Base-by-base conservation (phyloP, 768 basidiomycete species). In the Boletus speciosus region DNA sequence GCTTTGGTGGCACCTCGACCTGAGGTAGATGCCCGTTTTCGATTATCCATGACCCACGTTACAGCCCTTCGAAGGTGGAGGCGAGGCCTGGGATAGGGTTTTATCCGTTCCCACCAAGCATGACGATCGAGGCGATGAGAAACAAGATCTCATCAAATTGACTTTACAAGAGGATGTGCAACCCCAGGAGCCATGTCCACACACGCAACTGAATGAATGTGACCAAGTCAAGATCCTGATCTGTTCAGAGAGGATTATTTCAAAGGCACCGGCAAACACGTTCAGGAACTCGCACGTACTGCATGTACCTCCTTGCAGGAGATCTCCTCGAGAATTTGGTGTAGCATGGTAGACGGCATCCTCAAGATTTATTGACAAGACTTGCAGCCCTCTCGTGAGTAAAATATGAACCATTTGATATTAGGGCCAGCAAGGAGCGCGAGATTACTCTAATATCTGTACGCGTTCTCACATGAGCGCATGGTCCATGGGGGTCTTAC, bases 401-500 rank as follows among this genome's bases (percentile, higher is more conserved):
- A 8, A 43, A 38, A 19, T 36, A 21, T 41, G 50, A 50, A 53
- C 37, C 39, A 32, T 47, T 51, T 61, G 56, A 42, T 52, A 63
- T 63, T 66, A 37, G 39, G 25, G 41, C 45, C 32, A 50, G 43
- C 23, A 62, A 35, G 41, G 25, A 42, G 51, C 29, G 49, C 31
- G 44, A 43, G 12, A 47, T 27, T 63, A 58, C 50, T 63, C 55
- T 66, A 66, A 61, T 43, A 39, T 46, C 43, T 63, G 51, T 37
- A 51, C 35, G 36, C 51, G 31, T 57, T 62, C 40, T 51, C 60
- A 54, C 50, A 56, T 51, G 43, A 60, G 45, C 25, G 49, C 36
- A 46, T 43, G 47, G 51, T 60, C 48, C 48, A 54, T 27, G 41
- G 14, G 37, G 29, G 31, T 49, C 58, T 55, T 52, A 47, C 61